Base-by-base conservation (phyloP, 495 filamentous ascomycete species). In the Staphylotrichum tortipilum region DNA sequence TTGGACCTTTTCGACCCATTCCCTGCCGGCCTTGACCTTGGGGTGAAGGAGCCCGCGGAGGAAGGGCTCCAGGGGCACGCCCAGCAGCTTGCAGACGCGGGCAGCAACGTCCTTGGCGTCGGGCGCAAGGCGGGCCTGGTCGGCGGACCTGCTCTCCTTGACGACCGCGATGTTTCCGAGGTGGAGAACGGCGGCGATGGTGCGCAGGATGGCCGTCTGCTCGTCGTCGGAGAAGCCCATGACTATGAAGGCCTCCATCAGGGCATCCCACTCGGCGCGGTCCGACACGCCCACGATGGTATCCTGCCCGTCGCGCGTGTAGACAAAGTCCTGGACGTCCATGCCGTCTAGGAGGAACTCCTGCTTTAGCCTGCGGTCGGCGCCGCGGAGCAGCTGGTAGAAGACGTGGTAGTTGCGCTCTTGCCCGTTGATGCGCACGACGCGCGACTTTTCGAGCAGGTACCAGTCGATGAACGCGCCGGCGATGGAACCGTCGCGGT, bases 381-480 rank as follows among this genome's bases (percentile, higher is more conserved):
- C 89, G 28, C 94, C 94, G 47, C 82, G 82, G 2, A 99, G 67
- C 11, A 99, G 76, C 66, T 99, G 94, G 62, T 99, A 99, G 65
- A 99, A 99, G 23, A 99, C 75, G 63, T 99, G 94, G 61, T 99
- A 99, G 56, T 95, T 99, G 21, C 94, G 78, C 62, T 99, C 94
- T 39, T 85, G 82, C 2, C 80, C 56, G 60, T 88, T 94, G 24
- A 95, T 79, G 35, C 83, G 84, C 17, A 97, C 89, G 7, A 99
- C 94, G 41, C 94, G 78, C 3, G 92, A 97, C 62, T 99, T 99
- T 59, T 99, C 94, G 10, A 99, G 68, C 0, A 99, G 75, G 68
- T 97, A 97, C 94, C 94, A 99, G 64, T 99, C 89, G 39, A 99
- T 95, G 69, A 84, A 96, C 22, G 94, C 94, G 12, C 94, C 94